These are phyloP conservation scores for Catharanthus roseus DNA, from an alignment of 257 asterid species.

Conservation along the genomic window DNA sequence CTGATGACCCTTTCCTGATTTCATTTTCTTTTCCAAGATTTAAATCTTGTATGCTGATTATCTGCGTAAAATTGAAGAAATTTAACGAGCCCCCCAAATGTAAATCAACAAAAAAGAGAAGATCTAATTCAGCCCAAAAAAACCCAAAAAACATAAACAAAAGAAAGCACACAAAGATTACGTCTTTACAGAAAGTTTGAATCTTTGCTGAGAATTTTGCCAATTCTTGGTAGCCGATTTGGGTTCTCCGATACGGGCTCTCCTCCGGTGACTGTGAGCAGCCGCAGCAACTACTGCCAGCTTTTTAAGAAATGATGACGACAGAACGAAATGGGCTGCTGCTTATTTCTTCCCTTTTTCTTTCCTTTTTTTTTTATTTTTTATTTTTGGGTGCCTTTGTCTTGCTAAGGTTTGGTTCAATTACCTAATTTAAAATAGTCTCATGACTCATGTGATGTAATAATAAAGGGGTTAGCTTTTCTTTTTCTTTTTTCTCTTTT, in stretches of 20 bases:
- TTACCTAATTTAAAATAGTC: constrained; percentile 1
- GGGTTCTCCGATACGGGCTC: background rate
- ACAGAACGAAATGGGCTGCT: constrained; percentile 5
- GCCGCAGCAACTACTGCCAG: constrained; percentile 13
- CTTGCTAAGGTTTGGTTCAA: background rate
- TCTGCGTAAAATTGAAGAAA: constrained; percentile 28
- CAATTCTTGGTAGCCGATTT: background rate
- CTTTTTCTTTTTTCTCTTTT: too few species aligned
- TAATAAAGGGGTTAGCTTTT: background rate
- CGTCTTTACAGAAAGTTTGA: constrained; percentile 15
- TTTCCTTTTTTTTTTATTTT: background rate
- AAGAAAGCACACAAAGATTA: constrained; percentile 15
- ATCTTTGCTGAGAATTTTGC: constrained; percentile 1
- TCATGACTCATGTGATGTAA: constrained; percentile 20
- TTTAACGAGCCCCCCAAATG: constrained; percentile 27
- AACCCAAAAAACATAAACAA: background rate
- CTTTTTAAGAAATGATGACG: constrained; percentile 5
- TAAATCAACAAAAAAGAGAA: constrained; percentile 4
- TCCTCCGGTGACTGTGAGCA: constrained; percentile 8
- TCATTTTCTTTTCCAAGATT: constrained; percentile 38
- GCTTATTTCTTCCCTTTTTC: background rate
- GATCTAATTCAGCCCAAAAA: constrained; percentile 5
- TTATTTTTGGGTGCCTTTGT: background rate
- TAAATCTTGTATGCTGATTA: constrained; percentile 6
- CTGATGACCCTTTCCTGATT: constrained; percentile 64